Base-by-base conservation (phyloP, 352 stramenopile species). In the Aphanomyces astaci region DNA sequence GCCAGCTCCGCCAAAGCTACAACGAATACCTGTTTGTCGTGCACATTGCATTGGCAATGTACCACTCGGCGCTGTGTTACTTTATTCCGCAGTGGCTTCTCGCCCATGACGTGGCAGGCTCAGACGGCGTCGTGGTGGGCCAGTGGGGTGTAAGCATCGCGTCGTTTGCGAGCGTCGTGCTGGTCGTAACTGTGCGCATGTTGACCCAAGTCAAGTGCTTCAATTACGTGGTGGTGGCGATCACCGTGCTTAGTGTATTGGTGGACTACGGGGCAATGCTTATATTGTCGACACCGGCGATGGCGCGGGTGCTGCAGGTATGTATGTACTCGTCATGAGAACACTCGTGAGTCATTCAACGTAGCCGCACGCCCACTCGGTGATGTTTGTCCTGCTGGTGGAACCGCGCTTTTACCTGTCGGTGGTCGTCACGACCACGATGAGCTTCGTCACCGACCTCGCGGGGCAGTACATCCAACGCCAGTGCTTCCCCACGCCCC, bases 1-100 rank as follows among this genome's bases (percentile, higher is more conserved):
- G 87, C 0, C 79, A 79, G 0, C 73, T 86, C 25, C 81, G 84
- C 15, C 66, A 77, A 31, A 89, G 81, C 74, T 90, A 94, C 71
- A 91, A 92, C 70, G 72, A 71, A 2, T 75, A 72, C n/a, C 78
- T 84, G 52, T 92, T 92, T 46, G 4, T 62, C 11, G 27, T 9
- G 11, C 53, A 62, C 53, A 46, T 62, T 13, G 25, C 10, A 17
- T 31, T 62, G 10, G 53, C 53, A 4, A 62, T 62, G 15, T 43
- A 43, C 31, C 53, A 62, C 31, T 43, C 53, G 17, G 53, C 53
- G 53, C 53, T 62, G 25, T 62, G 53, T 17, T 62, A 62, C 22
- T 62, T 62, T 46, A 36, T 62, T 27, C 53, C 53, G 2, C 4
- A 31, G 28, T 22, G 25, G 27, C 10, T 43, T 3, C 25, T 36